Percentiles rank a stretch among this genome's conserved stretches.
Conservation (phyloP, 2,329 filamentous ascomycete genomes). For the Cordyceps sp. region DNA sequence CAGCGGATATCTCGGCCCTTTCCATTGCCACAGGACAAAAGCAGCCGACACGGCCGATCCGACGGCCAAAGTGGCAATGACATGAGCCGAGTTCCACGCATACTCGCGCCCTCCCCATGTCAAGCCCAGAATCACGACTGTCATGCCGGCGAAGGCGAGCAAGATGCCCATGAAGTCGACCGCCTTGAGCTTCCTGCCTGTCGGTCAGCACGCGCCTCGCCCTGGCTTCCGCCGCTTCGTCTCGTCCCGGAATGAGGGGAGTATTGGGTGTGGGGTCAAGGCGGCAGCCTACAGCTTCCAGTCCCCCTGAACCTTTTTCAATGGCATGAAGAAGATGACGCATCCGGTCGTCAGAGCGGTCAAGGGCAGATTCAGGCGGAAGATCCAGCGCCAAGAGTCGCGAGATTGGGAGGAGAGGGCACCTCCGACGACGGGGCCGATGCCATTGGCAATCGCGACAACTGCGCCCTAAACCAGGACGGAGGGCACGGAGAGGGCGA, state of each 20-base stretch:
- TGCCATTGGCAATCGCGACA: slow-evolving; percentile 34
- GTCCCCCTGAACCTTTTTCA: slow-evolving; percentile 34
- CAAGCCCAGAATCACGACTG: slow-evolving; percentile 29
- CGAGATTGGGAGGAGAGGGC: slow-evolving; percentile 25
- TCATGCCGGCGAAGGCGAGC: slow-evolving; percentile 27
- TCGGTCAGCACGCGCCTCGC: slow-evolving; percentile 1
- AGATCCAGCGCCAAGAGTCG: slow-evolving; percentile 36
- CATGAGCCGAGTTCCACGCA: slow-evolving; percentile 35
- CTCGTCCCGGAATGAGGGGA: too few relatives aligned
- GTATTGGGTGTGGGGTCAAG: background rate
- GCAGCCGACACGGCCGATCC: slow-evolving; percentile 27
- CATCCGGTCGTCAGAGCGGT: slow-evolving; percentile 27
- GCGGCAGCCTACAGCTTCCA: slow-evolving; percentile 23
- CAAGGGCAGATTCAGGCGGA: slow-evolving; percentile 35
- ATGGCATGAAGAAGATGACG: slow-evolving; percentile 38
- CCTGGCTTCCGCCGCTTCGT: too few relatives aligned
- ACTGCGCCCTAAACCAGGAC: slow-evolving; percentile 31
- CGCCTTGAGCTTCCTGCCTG: slow-evolving; percentile 25
- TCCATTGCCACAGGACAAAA: slow-evolving; percentile 37
- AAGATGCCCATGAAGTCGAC: slow-evolving; percentile 32
- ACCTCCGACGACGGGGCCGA: slow-evolving; percentile 37
- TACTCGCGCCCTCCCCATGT: slow-evolving; percentile 46
- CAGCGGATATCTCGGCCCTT: slow-evolving; percentile 28
- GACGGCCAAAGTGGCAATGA: slow-evolving; percentile 35
- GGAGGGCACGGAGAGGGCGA: too few relatives aligned